phyloP scores from a whole-genome alignment of 1,284 basidiomycete genomes.

The Agroathelia rolfsii region DNA sequence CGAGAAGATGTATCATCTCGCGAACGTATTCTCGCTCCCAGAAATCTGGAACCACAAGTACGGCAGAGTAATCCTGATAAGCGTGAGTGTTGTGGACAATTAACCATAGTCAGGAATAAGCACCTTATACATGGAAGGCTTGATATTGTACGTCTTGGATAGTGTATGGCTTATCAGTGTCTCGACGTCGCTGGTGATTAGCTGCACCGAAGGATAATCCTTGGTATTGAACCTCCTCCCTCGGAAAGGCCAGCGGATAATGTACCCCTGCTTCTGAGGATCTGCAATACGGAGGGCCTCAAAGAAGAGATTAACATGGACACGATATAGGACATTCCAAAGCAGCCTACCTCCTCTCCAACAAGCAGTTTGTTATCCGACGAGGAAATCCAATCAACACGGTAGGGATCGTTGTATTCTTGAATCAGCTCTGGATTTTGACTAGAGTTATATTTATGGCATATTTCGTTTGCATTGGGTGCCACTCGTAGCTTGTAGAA shows the following conservation, averaged over 20 bases:
- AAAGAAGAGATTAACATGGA: constrained; percentile 7
- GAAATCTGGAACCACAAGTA: constrained; percentile 90
- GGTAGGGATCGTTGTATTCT: constrained; percentile 72
- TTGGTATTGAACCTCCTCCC: constrained; percentile 70
- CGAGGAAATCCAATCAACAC: constrained; percentile 68
- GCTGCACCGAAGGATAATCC: constrained; percentile 64
- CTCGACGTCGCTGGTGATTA: constrained; percentile 72
- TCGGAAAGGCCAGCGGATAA: constrained; percentile 70
- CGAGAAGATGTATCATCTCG: constrained; percentile 67
- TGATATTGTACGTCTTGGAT: constrained; percentile 52
- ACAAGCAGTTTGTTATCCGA: constrained; percentile 41
- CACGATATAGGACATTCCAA: constrained; percentile 7
- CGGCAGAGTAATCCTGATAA: constrained; percentile 81
- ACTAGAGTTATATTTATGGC: constrained; percentile 66
- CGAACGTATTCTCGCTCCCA: constrained; percentile 81
- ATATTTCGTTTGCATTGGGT: constrained; percentile 63
- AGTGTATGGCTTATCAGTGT: constrained; percentile 57
- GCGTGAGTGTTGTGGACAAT: constrained; percentile 3
- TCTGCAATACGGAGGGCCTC: constrained; percentile 69
- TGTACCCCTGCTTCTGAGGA: constrained; percentile 57
- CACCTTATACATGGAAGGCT: constrained; percentile 53
- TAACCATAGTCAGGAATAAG: constrained; percentile 10
- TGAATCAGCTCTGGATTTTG: constrained; percentile 75
- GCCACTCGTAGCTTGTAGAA: constrained; percentile 80
- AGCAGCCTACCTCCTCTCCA: constrained; percentile 61